These are phyloP conservation scores for Hippophae tibetana DNA, from an alignment of 306 rosid species.

Conservation along the genomic window DNA sequence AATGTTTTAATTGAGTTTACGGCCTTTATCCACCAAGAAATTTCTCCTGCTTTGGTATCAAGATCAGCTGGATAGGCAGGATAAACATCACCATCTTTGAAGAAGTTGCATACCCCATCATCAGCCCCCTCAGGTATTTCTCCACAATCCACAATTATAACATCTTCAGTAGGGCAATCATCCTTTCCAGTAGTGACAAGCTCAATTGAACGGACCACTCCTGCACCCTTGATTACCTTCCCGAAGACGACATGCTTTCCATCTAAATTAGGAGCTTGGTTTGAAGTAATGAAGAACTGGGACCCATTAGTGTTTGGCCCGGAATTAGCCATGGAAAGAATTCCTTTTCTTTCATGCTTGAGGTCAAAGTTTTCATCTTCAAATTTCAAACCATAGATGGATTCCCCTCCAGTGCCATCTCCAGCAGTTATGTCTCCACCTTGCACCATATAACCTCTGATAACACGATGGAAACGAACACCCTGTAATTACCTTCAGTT, in stretches of 20 bases:
- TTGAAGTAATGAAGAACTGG: constrained; percentile 52
- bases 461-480: constrained; percentile 51
- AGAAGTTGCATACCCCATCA: constrained; percentile 53
- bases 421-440: constrained; percentile 66
- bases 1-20: constrained; percentile 47
- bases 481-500: constrained; percentile 22
- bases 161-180: constrained; percentile 39
- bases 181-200: constrained; percentile 31
- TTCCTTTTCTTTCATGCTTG: constrained; percentile 73
- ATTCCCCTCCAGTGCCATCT: constrained; percentile 68
- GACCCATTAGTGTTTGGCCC: constrained; percentile 63
- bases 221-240: constrained; percentile 62
- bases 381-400: constrained; percentile 54
- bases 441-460: constrained; percentile 75
- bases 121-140: constrained; percentile 49
- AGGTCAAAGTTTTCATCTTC: constrained; percentile 65
- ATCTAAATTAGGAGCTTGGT: constrained; percentile 55
- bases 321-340: constrained; percentile 55
- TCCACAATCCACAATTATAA: constrained; percentile 49
- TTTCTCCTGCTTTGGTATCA: constrained; percentile 35
- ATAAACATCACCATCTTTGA: constrained; percentile 57
- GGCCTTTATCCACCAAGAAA: constrained; percentile 67
- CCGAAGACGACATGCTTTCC: constrained; percentile 78
- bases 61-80: constrained; percentile 76
- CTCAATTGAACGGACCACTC: constrained; percentile 55